Base-by-base conservation (phyloP, 1,284 basidiomycete genomes). In the Pisolithus thermaeus region DNA sequence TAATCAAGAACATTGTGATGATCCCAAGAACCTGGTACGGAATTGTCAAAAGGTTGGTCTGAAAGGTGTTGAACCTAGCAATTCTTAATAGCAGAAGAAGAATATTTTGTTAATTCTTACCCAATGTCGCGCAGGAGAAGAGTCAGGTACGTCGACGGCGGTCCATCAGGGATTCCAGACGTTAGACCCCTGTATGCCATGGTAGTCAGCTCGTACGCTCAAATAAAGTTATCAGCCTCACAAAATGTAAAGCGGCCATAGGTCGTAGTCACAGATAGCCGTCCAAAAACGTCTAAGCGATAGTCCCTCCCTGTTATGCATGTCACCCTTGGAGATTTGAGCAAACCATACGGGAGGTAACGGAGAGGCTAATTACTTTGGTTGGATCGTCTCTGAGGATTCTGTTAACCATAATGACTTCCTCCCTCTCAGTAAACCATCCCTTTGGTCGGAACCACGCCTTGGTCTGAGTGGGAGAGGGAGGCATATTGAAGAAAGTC, bases 221-320 rank as follows among this genome's bases (percentile, higher is more conserved):
- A 36, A 23, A 38, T 28, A 3, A 11, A 18, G 9, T 11, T 8
- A 12, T 12, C 22, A 35, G 14, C 72, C 60, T 27, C 69, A 80
- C 65, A 85, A 62, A 9, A 82, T 68, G 58, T 88, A 88, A 27
- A 88, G 55, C 0, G 86, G 86, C 83, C 85, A 89, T 53, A 88
- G 66, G 54, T 83, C 78, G 59, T 80, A 86, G 60, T 89, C 85
- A 37, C 71, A 74, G 3, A 87, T 51, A 2, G 80, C 76, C n/a
- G 63, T 66, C 73, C 76, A 83, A 7, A 88, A 70, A 51, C 77
- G 75, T 57, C 70, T 74, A 9, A 76, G 28, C 0, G 75, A 72
- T n/a, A 90, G 64, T 1, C 81, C 82, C 64, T 90, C 77, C 22
- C 88, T 80, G 56, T 91, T 91, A 68, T 90, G 85, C 87, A 90